Percentiles rank a stretch among this genome's conserved stretches.
Evolutionary conservation across 192 early-diverging fungal genomes (phyloP).

Genomic region (Entomortierella chlamydospora): DNA sequence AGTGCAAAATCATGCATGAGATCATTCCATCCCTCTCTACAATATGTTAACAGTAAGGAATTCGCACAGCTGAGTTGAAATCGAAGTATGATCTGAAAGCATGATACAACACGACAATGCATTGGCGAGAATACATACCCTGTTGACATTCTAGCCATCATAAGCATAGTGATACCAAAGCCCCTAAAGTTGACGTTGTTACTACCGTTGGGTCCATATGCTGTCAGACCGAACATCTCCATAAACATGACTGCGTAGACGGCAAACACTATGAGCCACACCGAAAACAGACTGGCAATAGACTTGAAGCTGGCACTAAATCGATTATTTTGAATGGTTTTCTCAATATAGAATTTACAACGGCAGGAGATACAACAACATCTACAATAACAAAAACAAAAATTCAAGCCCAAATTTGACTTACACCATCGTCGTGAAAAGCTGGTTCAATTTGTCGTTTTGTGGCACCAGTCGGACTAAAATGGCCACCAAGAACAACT

Average conservation of each 20-base stretch:
- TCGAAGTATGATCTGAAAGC: no score
- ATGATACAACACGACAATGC: no score
- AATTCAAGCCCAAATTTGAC: no score
- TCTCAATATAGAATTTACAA: no score
- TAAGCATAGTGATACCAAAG: conserved; percentile 57
- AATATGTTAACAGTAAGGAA: no score
- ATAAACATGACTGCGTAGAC: conserved; percentile 71
- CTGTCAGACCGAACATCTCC: conserved; percentile 71
- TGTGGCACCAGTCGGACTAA: conserved; percentile 67
- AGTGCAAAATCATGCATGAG: conserved; percentile 72
- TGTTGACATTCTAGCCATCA: conserved; percentile 65
- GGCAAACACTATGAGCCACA: conserved; percentile 68
- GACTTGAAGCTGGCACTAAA: conserved; percentile 56
- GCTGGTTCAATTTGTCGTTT: conserved; percentile 66
- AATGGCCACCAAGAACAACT: conserved; percentile 66
- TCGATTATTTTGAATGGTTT: no score
- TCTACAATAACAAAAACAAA: no score
- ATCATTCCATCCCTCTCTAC: conserved; percentile 70
- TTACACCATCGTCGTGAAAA: conserved; percentile 72
- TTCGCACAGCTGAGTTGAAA: no score
- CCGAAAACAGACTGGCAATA: conserved; percentile 66
- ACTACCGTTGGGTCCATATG: conserved; percentile 59
- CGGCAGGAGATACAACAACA: no score
- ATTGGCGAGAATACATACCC: conserved; percentile 52
- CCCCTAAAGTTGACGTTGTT: conserved; percentile 66